Evolutionary conservation across 2,329 filamentous ascomycete genomes (phyloP).

Genomic region (Colletotrichum sp.): DNA sequence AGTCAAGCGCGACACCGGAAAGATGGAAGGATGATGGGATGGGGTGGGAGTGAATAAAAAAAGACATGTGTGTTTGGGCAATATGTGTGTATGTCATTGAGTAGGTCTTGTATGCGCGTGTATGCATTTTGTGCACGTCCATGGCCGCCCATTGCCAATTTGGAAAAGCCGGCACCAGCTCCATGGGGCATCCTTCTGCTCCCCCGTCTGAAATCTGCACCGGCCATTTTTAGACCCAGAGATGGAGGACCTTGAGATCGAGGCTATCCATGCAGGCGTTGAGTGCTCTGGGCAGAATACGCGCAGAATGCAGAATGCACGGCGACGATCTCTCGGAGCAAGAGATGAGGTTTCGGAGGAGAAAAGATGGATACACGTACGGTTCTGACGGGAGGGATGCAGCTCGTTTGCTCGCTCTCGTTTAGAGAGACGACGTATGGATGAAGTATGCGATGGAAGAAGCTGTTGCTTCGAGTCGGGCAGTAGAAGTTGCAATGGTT

Average conservation of each 20-base stretch:
- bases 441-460: not conserved
- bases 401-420: not conserved
- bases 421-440: not conserved
- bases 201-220: not conserved
- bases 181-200: not conserved
- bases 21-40: not conserved
- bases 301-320: not conserved
- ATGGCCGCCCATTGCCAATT: not conserved
- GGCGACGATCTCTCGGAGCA: not conserved
- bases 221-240: not conserved
- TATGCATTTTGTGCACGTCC: not conserved
- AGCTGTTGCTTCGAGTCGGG: not conserved
- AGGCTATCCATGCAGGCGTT: not conserved
- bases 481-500: not conserved
- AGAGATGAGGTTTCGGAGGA: not conserved
- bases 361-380: not conserved
- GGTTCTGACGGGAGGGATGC: not conserved
- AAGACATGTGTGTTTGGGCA: not conserved
- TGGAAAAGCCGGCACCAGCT: not conserved
- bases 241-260: not conserved
- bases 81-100: not conserved
- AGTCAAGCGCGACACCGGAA: not conserved
- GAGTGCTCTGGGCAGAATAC: not conserved
- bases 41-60: not conserved
- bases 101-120: not conserved